phyloP scores from a whole-genome alignment of 2,329 filamentous ascomycete genomes.

The Lachnellula subtilissima region DNA sequence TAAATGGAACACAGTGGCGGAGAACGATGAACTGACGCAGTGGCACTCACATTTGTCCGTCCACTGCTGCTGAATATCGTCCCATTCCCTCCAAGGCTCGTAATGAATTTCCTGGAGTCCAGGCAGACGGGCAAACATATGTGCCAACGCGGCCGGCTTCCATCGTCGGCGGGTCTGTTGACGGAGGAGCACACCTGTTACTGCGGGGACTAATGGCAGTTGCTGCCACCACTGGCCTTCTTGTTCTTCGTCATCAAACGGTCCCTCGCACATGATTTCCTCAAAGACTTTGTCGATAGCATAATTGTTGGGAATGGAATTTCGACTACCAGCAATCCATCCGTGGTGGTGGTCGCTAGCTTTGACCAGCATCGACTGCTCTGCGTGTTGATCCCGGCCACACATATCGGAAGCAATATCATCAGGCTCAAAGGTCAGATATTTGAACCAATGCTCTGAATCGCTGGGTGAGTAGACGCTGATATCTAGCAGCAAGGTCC shows the following conservation, averaged over 20 bases:
- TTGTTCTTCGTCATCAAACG: constrained; percentile 24
- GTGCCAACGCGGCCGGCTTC: constrained; percentile 29
- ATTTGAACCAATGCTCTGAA: constrained; percentile 34
- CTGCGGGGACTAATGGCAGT: constrained; percentile 33
- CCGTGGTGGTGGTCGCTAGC: constrained; percentile 27
- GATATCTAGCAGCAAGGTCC: constrained; percentile 33
- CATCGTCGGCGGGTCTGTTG: constrained; percentile 36
- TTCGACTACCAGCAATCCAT: constrained; percentile 28
- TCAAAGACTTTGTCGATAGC: constrained; percentile 26
- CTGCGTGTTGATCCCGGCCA: background rate
- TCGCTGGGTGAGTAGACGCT: constrained; percentile 37
- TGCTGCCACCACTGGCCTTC: constrained; percentile 32
- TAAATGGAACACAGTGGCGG: constrained; percentile 16
- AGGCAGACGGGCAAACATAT: constrained; percentile 34
- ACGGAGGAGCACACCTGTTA: constrained; percentile 34
- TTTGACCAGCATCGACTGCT: constrained; percentile 19
- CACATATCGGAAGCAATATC: constrained; percentile 3
- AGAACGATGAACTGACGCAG: constrained; percentile 17
- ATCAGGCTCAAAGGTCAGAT: constrained; percentile 24
- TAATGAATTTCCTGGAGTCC: constrained; percentile 36
- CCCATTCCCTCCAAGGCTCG: constrained; percentile 37
- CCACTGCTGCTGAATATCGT: constrained; percentile 1
- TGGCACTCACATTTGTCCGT: constrained; percentile 32
- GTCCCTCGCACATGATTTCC: constrained; percentile 30
- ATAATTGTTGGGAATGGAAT: constrained; percentile 9